Base-by-base conservation (phyloP, 495 filamentous ascomycete species). In the Penicillium roqueforti region DNA sequence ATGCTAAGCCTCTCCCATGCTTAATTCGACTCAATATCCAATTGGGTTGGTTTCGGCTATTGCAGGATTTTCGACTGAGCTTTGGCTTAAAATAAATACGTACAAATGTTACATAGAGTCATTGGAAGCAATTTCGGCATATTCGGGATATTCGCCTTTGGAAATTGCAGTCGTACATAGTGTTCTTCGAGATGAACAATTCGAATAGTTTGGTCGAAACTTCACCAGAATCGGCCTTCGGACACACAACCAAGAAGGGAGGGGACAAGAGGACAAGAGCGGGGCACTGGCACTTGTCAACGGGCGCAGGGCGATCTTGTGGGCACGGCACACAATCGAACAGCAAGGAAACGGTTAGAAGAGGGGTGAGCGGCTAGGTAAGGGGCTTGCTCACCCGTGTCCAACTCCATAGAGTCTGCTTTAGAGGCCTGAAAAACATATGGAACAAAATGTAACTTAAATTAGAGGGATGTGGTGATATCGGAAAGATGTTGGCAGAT, bases 1-100 rank as follows among this genome's bases (percentile, higher is more conserved):
- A 26, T 47, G 45, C 31, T 47, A 47, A 49, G 32, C 47, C 32
- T 49, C 47, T 45, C 26, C 23, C 14, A 11, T 37, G 47, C 51
- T 43, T 45, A 43, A 46, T 42, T 45, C 14, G 42, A 45, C 40
- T 40, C 19, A 6, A 3, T 11, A 10, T 10, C 18, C n/a, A 11
- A 11, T 31, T 3, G 9, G 10, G 3, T 13, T 31, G 9, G 3
- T 31, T 31, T 31, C 0, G 28, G 25, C 25, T 26, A 31, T 31
- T 31, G 10, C 26, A 28, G 9, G 0, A 13, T 2, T 31, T 10
- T 31, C 13, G 4, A 11, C 10, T 26, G 10, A 9, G 11, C 3
- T 31, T 31, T 11, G 10, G 10, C 28, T 13, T 31, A 11, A 31
- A 26, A 0, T 31, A 13, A 31, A 31, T 10, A 31, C 28, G 9